Conservation (phyloP, 805 yeast genomes). For the Saturnispora diversa region DNA sequence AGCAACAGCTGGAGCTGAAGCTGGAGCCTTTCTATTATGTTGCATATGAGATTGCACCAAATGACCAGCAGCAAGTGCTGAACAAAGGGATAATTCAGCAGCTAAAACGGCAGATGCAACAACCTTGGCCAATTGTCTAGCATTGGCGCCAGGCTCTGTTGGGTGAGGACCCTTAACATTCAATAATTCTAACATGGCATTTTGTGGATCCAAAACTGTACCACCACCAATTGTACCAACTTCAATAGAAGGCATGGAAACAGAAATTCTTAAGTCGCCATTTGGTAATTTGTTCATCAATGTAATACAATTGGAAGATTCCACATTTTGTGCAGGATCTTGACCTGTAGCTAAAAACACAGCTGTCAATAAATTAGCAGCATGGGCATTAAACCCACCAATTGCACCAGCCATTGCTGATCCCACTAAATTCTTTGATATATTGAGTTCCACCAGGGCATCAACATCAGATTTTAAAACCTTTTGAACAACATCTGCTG, state of each 20-base stretch:
- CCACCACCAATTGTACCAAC: constrained; percentile 99
- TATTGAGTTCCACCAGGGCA: constrained; percentile 83
- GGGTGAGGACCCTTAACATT: constrained; percentile 97
- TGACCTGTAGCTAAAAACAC: constrained; percentile 93
- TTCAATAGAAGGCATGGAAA: constrained; percentile 98
- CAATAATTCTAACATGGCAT: constrained; percentile 87
- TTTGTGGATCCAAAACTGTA: constrained; percentile 93
- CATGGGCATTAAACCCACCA: constrained; percentile 98
- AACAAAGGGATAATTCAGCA: constrained; percentile 87
- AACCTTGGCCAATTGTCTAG: constrained; percentile 84
- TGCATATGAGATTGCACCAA: constrained; percentile 96
- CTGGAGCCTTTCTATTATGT: constrained; percentile 58
- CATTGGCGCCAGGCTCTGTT: constrained; percentile 87
- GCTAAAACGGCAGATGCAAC: constrained; percentile 94
- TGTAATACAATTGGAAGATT: constrained; percentile 94
- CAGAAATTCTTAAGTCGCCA: constrained; percentile 84
- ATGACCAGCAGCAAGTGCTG: constrained; percentile 98
- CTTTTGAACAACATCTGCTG: constrained; percentile 66
- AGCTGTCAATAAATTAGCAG: constrained; percentile 94
- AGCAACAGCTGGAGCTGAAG: constrained; percentile 24
- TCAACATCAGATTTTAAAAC: constrained; percentile 90
- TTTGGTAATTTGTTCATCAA: constrained; percentile 68
- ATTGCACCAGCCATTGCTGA: constrained; percentile 97
- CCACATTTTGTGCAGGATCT: constrained; percentile 99
- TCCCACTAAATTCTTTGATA: constrained; percentile 85